Evolutionary conservation across 345 rosid genomes (phyloP).

Genomic region (Acer saccharum): DNA sequence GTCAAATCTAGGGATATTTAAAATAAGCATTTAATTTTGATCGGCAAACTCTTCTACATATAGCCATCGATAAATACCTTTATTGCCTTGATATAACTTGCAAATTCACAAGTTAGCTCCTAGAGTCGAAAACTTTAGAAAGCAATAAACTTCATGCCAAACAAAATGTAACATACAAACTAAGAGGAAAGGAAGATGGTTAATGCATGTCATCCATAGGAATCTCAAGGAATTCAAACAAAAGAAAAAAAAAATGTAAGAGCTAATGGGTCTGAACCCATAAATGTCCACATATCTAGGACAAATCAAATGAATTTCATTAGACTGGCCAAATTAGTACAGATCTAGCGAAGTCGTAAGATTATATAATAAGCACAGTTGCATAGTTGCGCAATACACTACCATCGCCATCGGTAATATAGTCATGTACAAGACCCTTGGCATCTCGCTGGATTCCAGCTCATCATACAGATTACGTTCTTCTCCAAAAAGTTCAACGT

Average conservation of each 20-base stretch:
- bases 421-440: constrained; percentile 58
- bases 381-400: constrained; percentile 60
- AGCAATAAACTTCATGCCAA: not conserved
- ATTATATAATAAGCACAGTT: constrained; percentile 55
- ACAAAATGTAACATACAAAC: not conserved
- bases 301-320: not conserved
- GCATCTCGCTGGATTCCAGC: constrained; percentile 77
- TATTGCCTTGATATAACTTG: too few relatives aligned
- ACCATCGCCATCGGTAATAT: constrained; percentile 43
- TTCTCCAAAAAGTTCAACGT: constrained; percentile 67
- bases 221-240: not conserved
- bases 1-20: too few relatives aligned
- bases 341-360: constrained; percentile 84
- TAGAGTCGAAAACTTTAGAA: too few relatives aligned
- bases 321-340: constrained; percentile 43
- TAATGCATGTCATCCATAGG: too few relatives aligned
- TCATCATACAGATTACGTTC: constrained; percentile 80
- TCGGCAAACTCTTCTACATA: too few relatives aligned
- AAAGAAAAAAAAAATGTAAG: not conserved
- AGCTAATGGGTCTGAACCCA: not conserved
- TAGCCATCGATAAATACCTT: too few relatives aligned
- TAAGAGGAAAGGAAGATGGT: not conserved
- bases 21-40: too few relatives aligned
- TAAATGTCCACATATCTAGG: not conserved
- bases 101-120: too few relatives aligned